These are phyloP conservation scores for Penicillium sp. DNA, from an alignment of 2,329 filamentous ascomycete species.

Conservation along the genomic window DNA sequence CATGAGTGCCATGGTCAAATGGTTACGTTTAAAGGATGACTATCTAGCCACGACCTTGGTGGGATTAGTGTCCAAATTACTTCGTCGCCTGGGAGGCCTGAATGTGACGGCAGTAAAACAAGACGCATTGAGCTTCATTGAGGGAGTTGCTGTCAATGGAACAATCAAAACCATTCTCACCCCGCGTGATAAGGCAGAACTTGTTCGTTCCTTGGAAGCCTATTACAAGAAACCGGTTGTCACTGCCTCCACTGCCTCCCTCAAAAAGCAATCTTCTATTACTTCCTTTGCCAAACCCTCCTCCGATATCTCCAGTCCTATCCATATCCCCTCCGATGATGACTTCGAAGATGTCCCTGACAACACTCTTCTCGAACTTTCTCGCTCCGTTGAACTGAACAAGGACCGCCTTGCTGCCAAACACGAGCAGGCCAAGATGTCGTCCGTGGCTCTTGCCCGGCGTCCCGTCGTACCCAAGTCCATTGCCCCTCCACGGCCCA, in stretches of 20 bases:
- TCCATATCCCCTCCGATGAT: constrained; percentile 33
- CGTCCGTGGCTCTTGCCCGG: constrained; percentile 15
- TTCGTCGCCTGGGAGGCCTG: constrained; percentile 73
- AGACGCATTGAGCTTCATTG: constrained; percentile 59
- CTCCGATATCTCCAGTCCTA: constrained; percentile 33
- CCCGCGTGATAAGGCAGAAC: constrained; percentile 75
- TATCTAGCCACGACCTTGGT: constrained; percentile 81
- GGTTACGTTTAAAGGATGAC: constrained; percentile 82
- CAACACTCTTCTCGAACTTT: constrained; percentile 38
- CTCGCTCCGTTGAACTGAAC: constrained; percentile 41
- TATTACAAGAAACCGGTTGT: constrained; percentile 45
- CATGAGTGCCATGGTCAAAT: constrained; percentile 68
- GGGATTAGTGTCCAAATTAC: constrained; percentile 74
- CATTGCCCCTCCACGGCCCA: constrained; percentile 23
- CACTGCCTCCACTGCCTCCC: constrained; percentile 36
- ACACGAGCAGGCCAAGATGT: constrained; percentile 24
- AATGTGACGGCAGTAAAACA: constrained; percentile 62
- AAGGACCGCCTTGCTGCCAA: constrained; percentile 35
- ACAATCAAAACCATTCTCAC: constrained; percentile 72
- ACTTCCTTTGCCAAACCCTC: constrained; percentile 37
- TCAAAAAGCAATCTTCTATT: constrained; percentile 44
- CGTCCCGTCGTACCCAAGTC: constrained; percentile 25
- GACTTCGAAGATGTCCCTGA: constrained; percentile 39
- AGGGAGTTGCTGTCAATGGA: constrained; percentile 50
- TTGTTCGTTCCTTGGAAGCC: constrained; percentile 58